Evolutionary conservation across 768 basidiomycete genomes (phyloP).

Genomic region (Coprinellus micaceus): DNA sequence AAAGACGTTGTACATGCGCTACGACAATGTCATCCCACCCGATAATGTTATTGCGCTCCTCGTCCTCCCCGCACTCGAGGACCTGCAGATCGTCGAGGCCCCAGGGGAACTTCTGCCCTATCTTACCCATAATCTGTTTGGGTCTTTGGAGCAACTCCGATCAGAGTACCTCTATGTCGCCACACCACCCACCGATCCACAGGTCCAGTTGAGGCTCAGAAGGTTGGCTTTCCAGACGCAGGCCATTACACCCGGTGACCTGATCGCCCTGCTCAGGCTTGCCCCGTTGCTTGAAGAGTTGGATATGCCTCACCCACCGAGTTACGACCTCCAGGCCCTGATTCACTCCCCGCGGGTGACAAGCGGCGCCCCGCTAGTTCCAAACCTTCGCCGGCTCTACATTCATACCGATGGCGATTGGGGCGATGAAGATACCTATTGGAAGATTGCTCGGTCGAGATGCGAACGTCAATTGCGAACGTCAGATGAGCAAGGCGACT

Average conservation of each 20-base stretch:
- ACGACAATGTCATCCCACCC: constrained; percentile 1
- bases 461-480: constrained; percentile 1
- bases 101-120: not conserved
- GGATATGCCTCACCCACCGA: constrained; percentile 6
- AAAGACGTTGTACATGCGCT: constrained; percentile 4
- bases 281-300: constrained; percentile 11
- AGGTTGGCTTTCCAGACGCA: constrained; percentile 5
- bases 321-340: not conserved
- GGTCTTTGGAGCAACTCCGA: no score
- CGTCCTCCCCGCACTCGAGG: constrained; percentile 8
- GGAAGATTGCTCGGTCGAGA: constrained; percentile 2
- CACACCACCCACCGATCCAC: not conserved
- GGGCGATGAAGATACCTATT: constrained; percentile 8
- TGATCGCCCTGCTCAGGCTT: constrained; percentile 2
- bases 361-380: not conserved
- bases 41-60: constrained; percentile 1
- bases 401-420: constrained; percentile 4
- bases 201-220: not conserved
- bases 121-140: not conserved
- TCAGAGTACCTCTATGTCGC: no score
- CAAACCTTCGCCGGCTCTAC: constrained; percentile 3
- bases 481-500: no score
- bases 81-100: constrained; percentile 4
- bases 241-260: constrained; percentile 6
- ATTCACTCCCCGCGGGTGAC: not conserved